Base-by-base conservation (phyloP, 2,329 filamentous ascomycete species). In the Pestalotiopsis sp. region DNA sequence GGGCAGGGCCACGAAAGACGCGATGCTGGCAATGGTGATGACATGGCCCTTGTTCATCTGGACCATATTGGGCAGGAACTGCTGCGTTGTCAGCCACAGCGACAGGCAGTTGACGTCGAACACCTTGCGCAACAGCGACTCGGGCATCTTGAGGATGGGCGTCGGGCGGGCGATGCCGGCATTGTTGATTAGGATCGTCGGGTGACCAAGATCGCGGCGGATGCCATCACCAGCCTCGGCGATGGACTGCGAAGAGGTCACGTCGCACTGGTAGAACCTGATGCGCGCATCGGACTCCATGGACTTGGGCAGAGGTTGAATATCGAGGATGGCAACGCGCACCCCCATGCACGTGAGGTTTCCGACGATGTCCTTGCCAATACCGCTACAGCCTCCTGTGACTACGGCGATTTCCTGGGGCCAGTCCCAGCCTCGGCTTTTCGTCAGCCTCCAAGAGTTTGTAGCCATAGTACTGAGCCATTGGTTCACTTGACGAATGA, bases 1-100 rank as follows among this genome's bases (percentile, higher is more conserved):
- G 2, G 79, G 81, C 2, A 83, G 69, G 0, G 78, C 77, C 2
- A 85, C 68, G 71, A 84, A 88, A 35, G 81, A 83, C 9, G 85
- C 84, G 72, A 84, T 79, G 66, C 82, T 85, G 9, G 85, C 85
- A n/a, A 88, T 78, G 0, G 84, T 85, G 13, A 88, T 78, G 48
- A 88, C 77, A 69, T 88, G 85, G 1, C 86, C 86, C 68, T 85
- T 83, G 69, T 84, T 83, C 20, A 77, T 75, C 35, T 74, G 72
- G n/a, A 85, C 71, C 83, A 85, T 85, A 62, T 77, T 75, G 0
- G 84, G 84, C 39, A 86, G 70, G 73, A 85, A 85, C 66, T 83
- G 81, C 66, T 81, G 79, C 22, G 82, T 78, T 67, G 78, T 82
- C 64, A 79, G 79, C 74, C 81, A 85, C 71, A 85, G 83, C 13